Conservation (phyloP, 2,329 filamentous ascomycete species). For the Neofusicoccum umdonicola region DNA sequence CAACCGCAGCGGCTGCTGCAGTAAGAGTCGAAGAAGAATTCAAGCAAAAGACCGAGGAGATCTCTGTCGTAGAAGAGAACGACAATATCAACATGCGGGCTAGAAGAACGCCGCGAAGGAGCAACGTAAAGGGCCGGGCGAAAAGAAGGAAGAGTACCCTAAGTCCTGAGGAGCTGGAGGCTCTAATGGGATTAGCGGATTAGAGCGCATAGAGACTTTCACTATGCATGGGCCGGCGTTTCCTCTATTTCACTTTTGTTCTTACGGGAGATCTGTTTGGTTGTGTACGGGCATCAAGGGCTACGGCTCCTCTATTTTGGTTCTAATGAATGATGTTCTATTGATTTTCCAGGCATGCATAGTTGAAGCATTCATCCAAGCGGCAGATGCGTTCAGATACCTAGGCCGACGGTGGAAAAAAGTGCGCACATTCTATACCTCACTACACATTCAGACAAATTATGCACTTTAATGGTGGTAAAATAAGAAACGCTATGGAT, state of each 20-base stretch:
- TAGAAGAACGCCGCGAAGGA: constrained; percentile 41
- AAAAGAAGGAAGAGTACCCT: constrained; percentile 71
- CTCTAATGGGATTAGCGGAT: constrained; percentile 32
- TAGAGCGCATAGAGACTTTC: background rate
- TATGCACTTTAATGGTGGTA: no score
- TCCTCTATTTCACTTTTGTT: background rate
- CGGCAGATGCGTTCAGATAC: no score
- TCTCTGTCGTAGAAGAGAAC: background rate
- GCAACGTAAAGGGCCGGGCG: constrained; percentile 55
- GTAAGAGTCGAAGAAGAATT: background rate
- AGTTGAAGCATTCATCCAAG: no score
- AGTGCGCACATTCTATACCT: no score
- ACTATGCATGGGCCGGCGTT: background rate
- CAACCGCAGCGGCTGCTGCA: constrained; percentile 24
- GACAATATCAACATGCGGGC: constrained; percentile 30
- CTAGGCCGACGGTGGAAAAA: no score
- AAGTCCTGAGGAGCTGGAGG: constrained; percentile 70
- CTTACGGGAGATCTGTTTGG: background rate
- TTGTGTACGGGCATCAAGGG: background rate
- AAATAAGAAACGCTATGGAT: no score
- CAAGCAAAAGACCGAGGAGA: constrained; percentile 24
- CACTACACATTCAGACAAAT: no score
- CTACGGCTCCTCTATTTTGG: background rate
- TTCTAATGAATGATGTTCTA: background rate
- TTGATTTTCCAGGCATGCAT: no score